These are phyloP conservation scores for Diplodia scrobiculata DNA, from an alignment of 2,329 filamentous ascomycete species.

Conservation along the genomic window DNA sequence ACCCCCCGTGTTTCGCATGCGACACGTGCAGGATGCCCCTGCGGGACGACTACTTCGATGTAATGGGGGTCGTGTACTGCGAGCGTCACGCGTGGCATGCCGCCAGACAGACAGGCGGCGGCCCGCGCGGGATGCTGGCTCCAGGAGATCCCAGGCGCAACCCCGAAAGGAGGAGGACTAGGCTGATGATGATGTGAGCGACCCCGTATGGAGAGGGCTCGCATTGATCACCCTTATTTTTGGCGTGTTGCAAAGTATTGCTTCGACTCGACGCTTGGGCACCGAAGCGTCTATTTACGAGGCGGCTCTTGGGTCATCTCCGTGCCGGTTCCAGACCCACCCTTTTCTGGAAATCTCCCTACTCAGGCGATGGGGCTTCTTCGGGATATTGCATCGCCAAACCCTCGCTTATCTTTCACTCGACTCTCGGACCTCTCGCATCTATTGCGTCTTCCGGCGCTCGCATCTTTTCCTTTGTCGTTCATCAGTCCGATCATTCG, in stretches of 20 bases:
- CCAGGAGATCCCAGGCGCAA: constrained; percentile 44
- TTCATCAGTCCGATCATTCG: constrained; percentile 1
- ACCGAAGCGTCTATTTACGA: constrained; percentile 10
- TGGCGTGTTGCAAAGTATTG: constrained; percentile 4
- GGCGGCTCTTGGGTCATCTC: constrained; percentile 11
- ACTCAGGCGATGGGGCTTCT: constrained; percentile 5
- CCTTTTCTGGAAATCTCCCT: constrained; percentile 24
- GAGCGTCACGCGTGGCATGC: constrained; percentile 77
- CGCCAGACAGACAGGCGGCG: constrained; percentile 45
- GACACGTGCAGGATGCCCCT: constrained; percentile 73
- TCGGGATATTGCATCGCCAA: constrained; percentile 10
- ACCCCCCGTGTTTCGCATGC: constrained; percentile 84
- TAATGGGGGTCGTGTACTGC: constrained; percentile 77
- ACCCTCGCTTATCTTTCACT: constrained; percentile 6
- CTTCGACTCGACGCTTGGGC: constrained; percentile 8
- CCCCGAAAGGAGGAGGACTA: constrained; percentile 54
- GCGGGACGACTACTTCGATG: constrained; percentile 86
- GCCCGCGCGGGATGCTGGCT: constrained; percentile 36
- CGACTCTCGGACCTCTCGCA: constrained; percentile 2
- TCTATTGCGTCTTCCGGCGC: constrained; percentile 4
- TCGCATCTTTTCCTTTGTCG: not conserved
- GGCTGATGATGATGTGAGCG: constrained; percentile 54
- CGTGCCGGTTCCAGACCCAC: constrained; percentile 4
- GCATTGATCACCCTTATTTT: constrained; percentile 23
- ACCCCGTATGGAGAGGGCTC: not conserved